These are phyloP conservation scores for Cadophora malorum DNA, from an alignment of 2,329 filamentous ascomycete genomes.

Conservation along the genomic window DNA sequence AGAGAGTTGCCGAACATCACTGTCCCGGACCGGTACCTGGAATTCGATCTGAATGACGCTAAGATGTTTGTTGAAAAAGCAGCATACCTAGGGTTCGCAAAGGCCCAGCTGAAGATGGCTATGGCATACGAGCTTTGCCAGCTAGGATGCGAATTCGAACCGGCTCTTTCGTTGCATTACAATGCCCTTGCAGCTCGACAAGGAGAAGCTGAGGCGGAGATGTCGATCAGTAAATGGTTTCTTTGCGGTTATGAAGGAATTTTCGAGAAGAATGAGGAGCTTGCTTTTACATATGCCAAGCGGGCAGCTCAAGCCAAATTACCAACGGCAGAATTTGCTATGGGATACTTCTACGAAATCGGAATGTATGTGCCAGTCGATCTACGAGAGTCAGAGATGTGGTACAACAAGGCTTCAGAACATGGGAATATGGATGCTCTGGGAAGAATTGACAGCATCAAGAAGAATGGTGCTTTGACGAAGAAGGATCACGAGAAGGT, in stretches of 20 bases:
- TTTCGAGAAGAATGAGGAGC: slow-evolving; percentile 93
- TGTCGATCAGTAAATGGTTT: slow-evolving; percentile 98
- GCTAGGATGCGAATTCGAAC: slow-evolving; percentile 92
- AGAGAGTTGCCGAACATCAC: slow-evolving; percentile 90
- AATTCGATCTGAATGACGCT: slow-evolving; percentile 74
- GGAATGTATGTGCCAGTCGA: slow-evolving; percentile 90
- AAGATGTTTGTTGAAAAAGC: slow-evolving; percentile 95
- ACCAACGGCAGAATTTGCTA: slow-evolving; percentile 90
- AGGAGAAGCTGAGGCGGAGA: slow-evolving; percentile 90
- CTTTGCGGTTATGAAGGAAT: slow-evolving; percentile 91
- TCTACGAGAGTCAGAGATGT: slow-evolving; percentile 79
- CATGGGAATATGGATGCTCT: slow-evolving; percentile 92
- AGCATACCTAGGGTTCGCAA: slow-evolving; percentile 93
- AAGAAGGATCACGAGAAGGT: slow-evolving; percentile 93
- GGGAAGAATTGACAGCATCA: slow-evolving; percentile 82
- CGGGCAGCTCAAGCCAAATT: slow-evolving; percentile 83
- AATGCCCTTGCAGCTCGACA: slow-evolving; percentile 92
- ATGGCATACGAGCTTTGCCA: slow-evolving; percentile 94
- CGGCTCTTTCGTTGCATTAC: slow-evolving; percentile 91
- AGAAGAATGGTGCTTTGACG: slow-evolving; percentile 81
- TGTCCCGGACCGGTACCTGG: slow-evolving; percentile 74
- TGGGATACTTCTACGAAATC: slow-evolving; percentile 98
- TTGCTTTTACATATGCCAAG: slow-evolving; percentile 90
- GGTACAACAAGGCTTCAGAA: slow-evolving; percentile 89
- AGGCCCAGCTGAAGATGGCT: slow-evolving; percentile 97